These are phyloP conservation scores for Clonostachys rhizophaga DNA, from an alignment of 2,329 filamentous ascomycete genomes.

Conservation along the genomic window DNA sequence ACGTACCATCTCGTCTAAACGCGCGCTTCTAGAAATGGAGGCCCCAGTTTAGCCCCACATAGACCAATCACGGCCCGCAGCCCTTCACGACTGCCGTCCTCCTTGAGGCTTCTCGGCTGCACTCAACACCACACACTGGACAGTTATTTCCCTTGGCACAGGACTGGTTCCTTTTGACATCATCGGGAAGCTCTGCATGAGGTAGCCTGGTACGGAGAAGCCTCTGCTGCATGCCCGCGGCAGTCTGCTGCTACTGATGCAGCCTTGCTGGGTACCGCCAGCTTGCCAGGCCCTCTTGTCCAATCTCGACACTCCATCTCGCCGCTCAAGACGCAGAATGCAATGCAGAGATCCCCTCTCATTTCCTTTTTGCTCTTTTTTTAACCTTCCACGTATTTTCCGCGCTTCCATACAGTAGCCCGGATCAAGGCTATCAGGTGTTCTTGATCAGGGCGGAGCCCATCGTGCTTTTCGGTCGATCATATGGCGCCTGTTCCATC, in stretches of 20 bases:
- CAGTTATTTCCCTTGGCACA: too few relatives aligned
- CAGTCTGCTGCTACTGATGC: too few relatives aligned
- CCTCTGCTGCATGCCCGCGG: background rate
- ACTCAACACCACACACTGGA: background rate
- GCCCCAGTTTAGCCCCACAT: background rate
- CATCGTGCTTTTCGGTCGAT: too few relatives aligned
- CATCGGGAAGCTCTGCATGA: too few relatives aligned
- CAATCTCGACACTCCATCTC: background rate
- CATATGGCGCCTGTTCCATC: too few relatives aligned
- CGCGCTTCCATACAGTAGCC: too few relatives aligned
- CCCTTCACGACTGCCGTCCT: background rate
- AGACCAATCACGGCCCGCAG: background rate
- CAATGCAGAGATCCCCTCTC: background rate
- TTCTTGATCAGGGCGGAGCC: too few relatives aligned
- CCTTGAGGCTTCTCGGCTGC: background rate
- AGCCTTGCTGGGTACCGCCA: too few relatives aligned
- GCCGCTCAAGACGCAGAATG: background rate
- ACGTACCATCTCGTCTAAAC: background rate
- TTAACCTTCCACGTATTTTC: background rate
- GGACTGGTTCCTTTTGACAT: too few relatives aligned
- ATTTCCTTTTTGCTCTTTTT: conserved; percentile 1
- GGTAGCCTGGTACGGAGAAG: background rate
- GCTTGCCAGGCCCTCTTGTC: too few relatives aligned
- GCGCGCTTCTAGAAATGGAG: background rate
- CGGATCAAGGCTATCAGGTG: too few relatives aligned